phyloP scores from a whole-genome alignment of 2,329 filamentous ascomycete species.

The Phaeosphaeria sp. region DNA sequence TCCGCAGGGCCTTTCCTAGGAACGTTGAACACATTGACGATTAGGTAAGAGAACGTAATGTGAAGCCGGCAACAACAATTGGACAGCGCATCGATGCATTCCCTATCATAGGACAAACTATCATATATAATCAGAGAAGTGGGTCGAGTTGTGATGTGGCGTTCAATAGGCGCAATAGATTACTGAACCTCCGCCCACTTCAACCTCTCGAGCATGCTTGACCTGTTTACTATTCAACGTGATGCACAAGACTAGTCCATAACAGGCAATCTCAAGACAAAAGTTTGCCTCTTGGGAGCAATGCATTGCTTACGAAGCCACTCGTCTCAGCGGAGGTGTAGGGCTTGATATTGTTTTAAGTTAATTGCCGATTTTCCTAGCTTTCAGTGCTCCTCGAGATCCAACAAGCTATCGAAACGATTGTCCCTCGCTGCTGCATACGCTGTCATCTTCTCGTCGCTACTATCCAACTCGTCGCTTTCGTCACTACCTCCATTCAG shows the following conservation, averaged over 20 bases:
- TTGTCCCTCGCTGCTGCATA: conserved; percentile 52
- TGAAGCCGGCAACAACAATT: neutral
- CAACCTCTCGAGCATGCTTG: neutral
- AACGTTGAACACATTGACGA: neutral
- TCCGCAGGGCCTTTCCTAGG: neutral
- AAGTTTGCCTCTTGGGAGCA: no score
- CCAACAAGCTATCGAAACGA: conserved; percentile 47
- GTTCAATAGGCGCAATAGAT: neutral
- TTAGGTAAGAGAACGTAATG: neutral
- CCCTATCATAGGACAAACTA: neutral
- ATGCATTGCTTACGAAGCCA: neutral
- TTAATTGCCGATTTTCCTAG: no score
- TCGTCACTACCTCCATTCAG: conserved; percentile 18
- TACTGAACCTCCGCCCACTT: neutral
- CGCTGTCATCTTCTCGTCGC: conserved; percentile 23
- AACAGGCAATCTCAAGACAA: neutral
- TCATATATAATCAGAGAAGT: neutral
- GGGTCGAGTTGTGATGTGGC: neutral
- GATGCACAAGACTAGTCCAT: neutral
- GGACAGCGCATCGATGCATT: neutral
- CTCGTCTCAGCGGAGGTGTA: no score
- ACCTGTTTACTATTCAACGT: neutral
- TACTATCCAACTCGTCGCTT: conserved; percentile 14
- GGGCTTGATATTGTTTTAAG: no score
- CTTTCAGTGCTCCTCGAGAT: conserved; percentile 2